Evolutionary conservation across 495 filamentous ascomycete genomes (phyloP), one percentile per base, ranked within the genome.

Genomic region (Xylaria nigripes): DNA sequence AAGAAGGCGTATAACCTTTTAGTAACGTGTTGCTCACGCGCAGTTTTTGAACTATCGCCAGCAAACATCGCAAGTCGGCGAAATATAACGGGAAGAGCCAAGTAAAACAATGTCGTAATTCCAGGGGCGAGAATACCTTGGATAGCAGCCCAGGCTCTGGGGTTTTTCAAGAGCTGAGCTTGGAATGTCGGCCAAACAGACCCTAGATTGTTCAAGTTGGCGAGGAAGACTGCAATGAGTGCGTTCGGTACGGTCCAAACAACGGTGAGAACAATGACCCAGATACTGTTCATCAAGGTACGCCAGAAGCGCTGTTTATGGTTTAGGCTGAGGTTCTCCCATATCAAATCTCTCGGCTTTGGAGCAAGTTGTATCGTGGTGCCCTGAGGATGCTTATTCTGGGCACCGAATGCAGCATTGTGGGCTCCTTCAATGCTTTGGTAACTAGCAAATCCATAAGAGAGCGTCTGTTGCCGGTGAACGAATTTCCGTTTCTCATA

Each of bases 71-170:
- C 75, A 4, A 89, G 71, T 29, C 59, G 82, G 59, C 88, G 82
- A 74, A 93, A 90, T 57, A 88, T 80, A 54, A 86, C 84, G 2
- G 88, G 88, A 16, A 92, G 76, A 48, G 85, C 70, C 25, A 89
- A 72, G 66, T 90, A 93, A 42, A 91, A 78, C 15, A 88, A 68
- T 0, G 87, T 89, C 3, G 85, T 89, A 30, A 93, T 67, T 3
- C 86, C 84, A n/a, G 88, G 89, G 3, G 89, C 81, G 16, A 80
- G 74, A 59, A 93, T 83, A 83, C 88, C 89, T 66, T 92, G 88
- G 36, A 90, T 81, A 12, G 86, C 73, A 32, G 84, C 81, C 85
- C 87, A 91, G 15, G 74, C 67, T 8, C 70, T 75, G n/a, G 73
- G 78, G 58, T 90, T 68, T 2, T 61, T 68, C 16, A 74, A 51